Percentiles rank a stretch among this genome's conserved stretches.
Conservation (phyloP, 2,329 filamentous ascomycete species). For the Clonostachys sp. region DNA sequence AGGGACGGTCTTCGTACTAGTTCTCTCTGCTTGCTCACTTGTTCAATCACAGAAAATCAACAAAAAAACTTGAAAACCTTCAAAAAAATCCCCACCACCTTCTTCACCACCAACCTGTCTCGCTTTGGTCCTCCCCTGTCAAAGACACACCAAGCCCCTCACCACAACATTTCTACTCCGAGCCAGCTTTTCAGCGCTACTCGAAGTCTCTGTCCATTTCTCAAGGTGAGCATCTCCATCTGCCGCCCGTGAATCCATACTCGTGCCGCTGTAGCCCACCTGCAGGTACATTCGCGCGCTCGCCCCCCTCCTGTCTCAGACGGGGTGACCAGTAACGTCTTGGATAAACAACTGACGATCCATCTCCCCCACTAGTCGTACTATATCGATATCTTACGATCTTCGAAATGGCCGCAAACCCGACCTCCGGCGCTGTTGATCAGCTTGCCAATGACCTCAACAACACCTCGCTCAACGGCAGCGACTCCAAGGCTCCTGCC, state of each 20-base stretch:
- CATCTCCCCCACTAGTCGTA: constrained; percentile 6
- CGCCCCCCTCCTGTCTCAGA: neutral
- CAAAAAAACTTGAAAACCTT: constrained; percentile 59
- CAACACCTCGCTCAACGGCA: constrained; percentile 65
- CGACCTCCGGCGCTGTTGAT: constrained; percentile 60
- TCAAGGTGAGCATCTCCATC: constrained; percentile 1
- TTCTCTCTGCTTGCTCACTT: constrained; percentile 56
- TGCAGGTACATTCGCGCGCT: too few species aligned
- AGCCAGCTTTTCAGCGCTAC: constrained; percentile 10
- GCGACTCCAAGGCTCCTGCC: constrained; percentile 59
- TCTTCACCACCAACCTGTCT: neutral
- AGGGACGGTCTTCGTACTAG: constrained; percentile 55
- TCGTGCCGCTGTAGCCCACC: too few species aligned
- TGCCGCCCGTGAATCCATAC: neutral
- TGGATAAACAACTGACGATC: constrained; percentile 7
- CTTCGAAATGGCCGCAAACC: constrained; percentile 56
- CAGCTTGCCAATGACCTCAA: constrained; percentile 77
- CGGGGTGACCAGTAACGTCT: constrained; percentile 1
- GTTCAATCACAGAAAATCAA: constrained; percentile 46
- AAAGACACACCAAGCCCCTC: neutral
- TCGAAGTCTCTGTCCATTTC: constrained; percentile 10
- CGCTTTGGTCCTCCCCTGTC: constrained; percentile 1
- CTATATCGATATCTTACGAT: neutral
- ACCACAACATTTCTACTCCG: constrained; percentile 8
- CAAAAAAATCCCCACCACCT: constrained; percentile 46